Conservation (phyloP, 202 grass and related monocot genomes). For the Cymbopogon flexuosus region DNA sequence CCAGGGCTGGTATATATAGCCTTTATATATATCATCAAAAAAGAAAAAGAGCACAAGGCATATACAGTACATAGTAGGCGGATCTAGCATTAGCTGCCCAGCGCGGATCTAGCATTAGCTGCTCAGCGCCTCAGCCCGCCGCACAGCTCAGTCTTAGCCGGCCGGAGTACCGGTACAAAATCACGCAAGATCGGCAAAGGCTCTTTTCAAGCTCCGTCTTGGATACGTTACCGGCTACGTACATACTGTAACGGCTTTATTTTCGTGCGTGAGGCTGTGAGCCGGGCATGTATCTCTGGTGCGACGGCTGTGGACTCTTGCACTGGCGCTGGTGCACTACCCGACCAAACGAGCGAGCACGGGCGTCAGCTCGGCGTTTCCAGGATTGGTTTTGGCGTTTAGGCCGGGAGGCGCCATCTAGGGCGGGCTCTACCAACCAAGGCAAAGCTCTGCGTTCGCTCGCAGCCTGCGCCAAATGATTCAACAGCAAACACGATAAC, state of each 20-base stretch:
- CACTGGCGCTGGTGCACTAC: neutral
- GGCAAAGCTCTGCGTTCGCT: neutral
- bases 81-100: too few species aligned
- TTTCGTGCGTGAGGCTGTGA: neutral
- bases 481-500: neutral
- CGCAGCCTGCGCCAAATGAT: neutral
- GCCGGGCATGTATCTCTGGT: neutral
- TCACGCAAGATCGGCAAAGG: neutral
- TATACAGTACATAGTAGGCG: too few species aligned
- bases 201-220: neutral
- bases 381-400: neutral
- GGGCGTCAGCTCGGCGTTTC: neutral
- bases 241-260: neutral
- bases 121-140: too few species aligned
- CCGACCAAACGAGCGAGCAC: neutral
- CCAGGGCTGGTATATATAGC: neutral
- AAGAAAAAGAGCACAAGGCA: neutral
- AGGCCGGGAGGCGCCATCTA: slow-evolving; percentile 20
- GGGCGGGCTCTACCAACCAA: slow-evolving; percentile 2
- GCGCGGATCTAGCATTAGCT: too few species aligned
- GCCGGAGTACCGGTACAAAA: neutral
- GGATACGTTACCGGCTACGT: neutral
- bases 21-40: too few species aligned
- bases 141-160: neutral
- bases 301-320: neutral